Conservation (phyloP, 768 basidiomycete genomes). For the Russula lepida region DNA sequence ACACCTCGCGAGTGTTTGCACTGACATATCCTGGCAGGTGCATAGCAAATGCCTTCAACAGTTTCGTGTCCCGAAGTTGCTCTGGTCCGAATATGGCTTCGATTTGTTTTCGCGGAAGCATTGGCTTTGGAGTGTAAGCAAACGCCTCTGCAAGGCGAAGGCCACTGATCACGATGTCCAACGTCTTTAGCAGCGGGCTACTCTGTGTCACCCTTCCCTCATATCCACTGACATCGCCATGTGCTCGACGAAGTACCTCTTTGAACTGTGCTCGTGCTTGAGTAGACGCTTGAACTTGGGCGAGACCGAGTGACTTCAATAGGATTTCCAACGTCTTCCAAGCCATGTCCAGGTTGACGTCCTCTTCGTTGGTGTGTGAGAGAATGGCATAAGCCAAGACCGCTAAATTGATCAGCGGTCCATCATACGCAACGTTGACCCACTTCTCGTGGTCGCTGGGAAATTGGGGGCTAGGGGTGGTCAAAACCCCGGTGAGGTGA, state of each 20-base stretch:
- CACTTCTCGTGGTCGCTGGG: not conserved
- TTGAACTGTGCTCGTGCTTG: not conserved
- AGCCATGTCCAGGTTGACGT: not conserved
- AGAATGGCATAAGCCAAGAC: not conserved
- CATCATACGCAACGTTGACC: not conserved
- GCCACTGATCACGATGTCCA: not conserved
- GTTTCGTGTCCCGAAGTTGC: not conserved
- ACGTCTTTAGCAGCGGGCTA: not conserved
- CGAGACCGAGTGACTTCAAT: not conserved
- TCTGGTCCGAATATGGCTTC: not conserved
- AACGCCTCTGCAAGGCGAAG: not conserved
- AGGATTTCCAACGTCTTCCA: not conserved
- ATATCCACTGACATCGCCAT: not conserved
- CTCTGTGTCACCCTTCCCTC: not conserved
- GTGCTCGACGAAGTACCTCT: not conserved
- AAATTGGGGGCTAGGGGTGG: not conserved
- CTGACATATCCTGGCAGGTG: not conserved
- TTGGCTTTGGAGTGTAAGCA: not conserved
- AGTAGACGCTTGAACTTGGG: not conserved
- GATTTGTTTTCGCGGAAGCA: not conserved
- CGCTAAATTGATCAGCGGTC: constrained; percentile 3
- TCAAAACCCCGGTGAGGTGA: not conserved
- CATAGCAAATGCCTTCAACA: not conserved
- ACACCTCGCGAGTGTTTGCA: not conserved
- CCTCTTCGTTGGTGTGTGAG: not conserved